Conservation (phyloP, 2,329 filamentous ascomycete species). For the Pseudogymnoascus sp. region DNA sequence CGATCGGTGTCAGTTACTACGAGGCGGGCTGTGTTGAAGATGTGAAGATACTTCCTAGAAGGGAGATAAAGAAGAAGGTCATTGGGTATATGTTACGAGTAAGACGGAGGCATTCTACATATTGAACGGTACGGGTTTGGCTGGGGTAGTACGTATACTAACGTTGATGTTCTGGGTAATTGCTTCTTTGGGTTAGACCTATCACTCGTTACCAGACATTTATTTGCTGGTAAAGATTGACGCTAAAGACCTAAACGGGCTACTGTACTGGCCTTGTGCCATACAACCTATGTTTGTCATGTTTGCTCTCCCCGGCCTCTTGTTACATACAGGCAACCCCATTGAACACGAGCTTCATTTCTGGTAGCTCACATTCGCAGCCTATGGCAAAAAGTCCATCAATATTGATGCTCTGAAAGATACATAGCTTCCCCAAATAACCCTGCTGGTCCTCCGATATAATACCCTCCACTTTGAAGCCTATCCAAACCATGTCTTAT, state of each 20-base stretch:
- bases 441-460: neutral
- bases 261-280: too few relatives aligned
- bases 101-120: neutral
- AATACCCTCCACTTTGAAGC: neutral
- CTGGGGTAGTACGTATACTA: too few relatives aligned
- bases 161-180: neutral
- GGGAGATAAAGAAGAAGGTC: too few relatives aligned
- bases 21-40: too few relatives aligned
- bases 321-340: neutral
- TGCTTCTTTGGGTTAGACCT: neutral
- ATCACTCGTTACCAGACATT: neutral
- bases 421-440: neutral
- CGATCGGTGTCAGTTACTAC: too few relatives aligned
- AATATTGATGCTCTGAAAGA: neutral
- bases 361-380: neutral
- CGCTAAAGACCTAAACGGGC: neutral
- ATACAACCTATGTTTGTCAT: neutral
- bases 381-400: neutral
- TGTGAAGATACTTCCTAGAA: too few relatives aligned
- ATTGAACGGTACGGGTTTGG: neutral
- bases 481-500: neutral
- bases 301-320: neutral
- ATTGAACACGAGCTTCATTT: neutral
- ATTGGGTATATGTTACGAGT: neutral
- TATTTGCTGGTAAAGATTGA: neutral